Evolutionary conservation across 768 basidiomycete species (phyloP).

Genomic region (Clitopilus hobsonii): DNA sequence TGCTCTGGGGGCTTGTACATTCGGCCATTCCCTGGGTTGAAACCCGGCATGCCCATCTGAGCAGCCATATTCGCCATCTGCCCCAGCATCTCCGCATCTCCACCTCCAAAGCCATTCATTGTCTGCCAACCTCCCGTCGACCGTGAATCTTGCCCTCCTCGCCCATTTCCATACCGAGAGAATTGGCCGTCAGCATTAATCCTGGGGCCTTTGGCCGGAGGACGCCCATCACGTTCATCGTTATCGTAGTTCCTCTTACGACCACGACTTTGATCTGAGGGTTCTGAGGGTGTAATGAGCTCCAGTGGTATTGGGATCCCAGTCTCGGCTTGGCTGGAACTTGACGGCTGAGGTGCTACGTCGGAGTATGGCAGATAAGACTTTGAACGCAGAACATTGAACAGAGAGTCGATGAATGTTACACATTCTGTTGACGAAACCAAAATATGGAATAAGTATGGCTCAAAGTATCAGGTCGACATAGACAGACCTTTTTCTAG

Average conservation of each 20-base stretch:
- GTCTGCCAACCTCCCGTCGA: constrained; percentile 39
- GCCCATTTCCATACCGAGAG: constrained; percentile 51
- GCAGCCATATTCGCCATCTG: constrained; percentile 24
- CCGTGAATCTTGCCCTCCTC: constrained; percentile 23
- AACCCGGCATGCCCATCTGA: constrained; percentile 25
- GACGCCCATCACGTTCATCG: constrained; percentile 56
- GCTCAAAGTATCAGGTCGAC: constrained; percentile 9
- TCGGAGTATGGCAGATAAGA: constrained; percentile 75
- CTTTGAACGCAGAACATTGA: constrained; percentile 79
- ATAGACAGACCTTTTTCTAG: constrained; percentile 73
- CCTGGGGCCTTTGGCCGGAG: constrained; percentile 69
- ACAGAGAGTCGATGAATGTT: constrained; percentile 81
- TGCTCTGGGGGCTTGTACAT: constrained; percentile 70
- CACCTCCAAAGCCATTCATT: constrained; percentile 29
- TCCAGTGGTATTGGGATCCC: constrained; percentile 84
- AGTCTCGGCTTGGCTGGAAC: constrained; percentile 36
- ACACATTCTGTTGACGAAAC: constrained; percentile 45
- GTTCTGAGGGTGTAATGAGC: constrained; percentile 41
- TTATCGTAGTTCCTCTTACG: constrained; percentile 64
- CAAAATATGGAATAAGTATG: constrained; percentile 7
- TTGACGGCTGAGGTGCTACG: constrained; percentile 21
- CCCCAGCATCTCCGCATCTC: constrained; percentile 25
- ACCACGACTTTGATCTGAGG: constrained; percentile 44
- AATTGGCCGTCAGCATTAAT: constrained; percentile 61
- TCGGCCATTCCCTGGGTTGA: constrained; percentile 38